Conservation (phyloP, 352 stramenopile genomes). For the Halophytophthora batemanensis region DNA sequence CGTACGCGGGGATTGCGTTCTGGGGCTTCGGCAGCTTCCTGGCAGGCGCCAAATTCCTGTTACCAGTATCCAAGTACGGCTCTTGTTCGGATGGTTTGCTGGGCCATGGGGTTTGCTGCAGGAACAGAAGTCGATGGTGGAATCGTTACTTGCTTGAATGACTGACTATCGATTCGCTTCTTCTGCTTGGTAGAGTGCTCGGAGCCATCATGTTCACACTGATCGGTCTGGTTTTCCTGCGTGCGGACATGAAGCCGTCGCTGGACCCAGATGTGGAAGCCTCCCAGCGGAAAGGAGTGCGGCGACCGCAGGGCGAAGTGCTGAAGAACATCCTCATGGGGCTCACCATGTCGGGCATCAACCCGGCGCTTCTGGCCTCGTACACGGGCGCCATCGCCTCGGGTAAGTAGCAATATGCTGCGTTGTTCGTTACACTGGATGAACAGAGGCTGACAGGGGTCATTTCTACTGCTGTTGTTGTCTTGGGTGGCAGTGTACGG, state of each 20-base stretch:
- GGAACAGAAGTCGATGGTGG: too few species aligned
- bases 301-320: slow-evolving; percentile 59
- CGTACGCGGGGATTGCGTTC: slow-evolving; percentile 85
- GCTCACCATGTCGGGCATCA: slow-evolving; percentile 87
- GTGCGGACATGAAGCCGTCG: slow-evolving; percentile 75
- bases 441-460: background rate
- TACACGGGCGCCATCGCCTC: slow-evolving; percentile 87
- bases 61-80: slow-evolving; percentile 84
- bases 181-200: slow-evolving; percentile 45
- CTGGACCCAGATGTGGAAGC: slow-evolving; percentile 55
- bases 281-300: slow-evolving; percentile 45
- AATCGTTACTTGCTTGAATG: slow-evolving; percentile 1
- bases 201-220: slow-evolving; percentile 84
- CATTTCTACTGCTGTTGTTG: slow-evolving; percentile 1
- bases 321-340: slow-evolving; percentile 82
- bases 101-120: background rate
- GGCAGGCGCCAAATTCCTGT: slow-evolving; percentile 73
- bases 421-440: background rate
- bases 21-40: slow-evolving; percentile 90
- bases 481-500: slow-evolving; percentile 60
- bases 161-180: background rate
- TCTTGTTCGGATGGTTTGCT: background rate
- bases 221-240: slow-evolving; percentile 78
- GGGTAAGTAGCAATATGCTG: slow-evolving; percentile 27
- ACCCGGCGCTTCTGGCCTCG: slow-evolving; percentile 77